Evolutionary conservation across 495 filamentous ascomycete species (phyloP), one percentile per base, ranked within the genome.

Genomic region (Talaromyces adpressus): DNA sequence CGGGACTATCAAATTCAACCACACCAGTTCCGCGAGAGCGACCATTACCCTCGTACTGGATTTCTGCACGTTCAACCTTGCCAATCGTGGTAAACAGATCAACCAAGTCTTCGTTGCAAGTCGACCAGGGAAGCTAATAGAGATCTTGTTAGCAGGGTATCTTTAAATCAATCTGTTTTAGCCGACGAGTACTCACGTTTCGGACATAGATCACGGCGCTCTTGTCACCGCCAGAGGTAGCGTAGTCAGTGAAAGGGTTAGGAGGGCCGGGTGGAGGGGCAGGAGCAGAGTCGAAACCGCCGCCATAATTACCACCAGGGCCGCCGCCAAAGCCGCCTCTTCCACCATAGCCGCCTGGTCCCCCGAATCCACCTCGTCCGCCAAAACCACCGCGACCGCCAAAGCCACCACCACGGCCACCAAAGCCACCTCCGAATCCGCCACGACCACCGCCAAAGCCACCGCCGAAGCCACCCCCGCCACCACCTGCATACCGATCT

Each of bases 31-130:
- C 94, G 62, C 91, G 89, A 60, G 95, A 98, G 67, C 94, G 91
- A 54, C 94, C 93, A 70, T 95, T 97, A 7, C 91, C 89, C 70
- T 98, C 95, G 70, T 98, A 98, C 77, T 98, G 95, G 57, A 98
- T 98, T 79, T 98, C 95, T 11, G 94, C 94, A 67, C 91, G 91
- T 68, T 97, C 92, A 65, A 98, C 94, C 76, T 97, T 96, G 53
- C 93, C 94, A 71, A 98, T 98, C 6, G 94, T 98, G 30, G 88
- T 92, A 83, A 98, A 98, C 14, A 98, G 83, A 70, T 98, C 94
- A 54, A 97, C 84, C 4, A 98, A 77, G 74, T 98, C 94, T 62
- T 98, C 95, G 69, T 98, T 97, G 77, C 92, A 97, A 22, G 94
- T 98, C 34, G 93, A 97, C 94, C 94, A 98, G 5, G 94, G 94